Base-by-base conservation (phyloP, 2,329 filamentous ascomycete genomes). In the Raffaelea albimanens region DNA sequence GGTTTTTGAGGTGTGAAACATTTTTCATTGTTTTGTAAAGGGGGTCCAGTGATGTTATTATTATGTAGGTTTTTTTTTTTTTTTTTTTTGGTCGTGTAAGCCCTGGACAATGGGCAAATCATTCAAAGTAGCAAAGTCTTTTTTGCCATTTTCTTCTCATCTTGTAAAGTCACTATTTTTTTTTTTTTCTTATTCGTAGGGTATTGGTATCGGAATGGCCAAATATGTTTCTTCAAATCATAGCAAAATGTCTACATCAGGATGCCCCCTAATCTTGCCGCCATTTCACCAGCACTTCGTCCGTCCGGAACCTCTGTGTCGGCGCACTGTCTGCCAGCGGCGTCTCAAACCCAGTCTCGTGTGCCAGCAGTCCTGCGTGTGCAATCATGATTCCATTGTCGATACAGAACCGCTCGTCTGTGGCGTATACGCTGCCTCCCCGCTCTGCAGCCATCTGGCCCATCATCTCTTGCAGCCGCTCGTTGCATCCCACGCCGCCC, bases 351-450 rank as follows among this genome's bases (percentile, higher is more conserved):
- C 91, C 91, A 16, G 82, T 90, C 63, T 82, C 74, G 62, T 85
- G 93, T 2, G 90, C 90, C 58, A 96, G 63, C 57, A 98, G 67
- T 2, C 93, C 93, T 2, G 93, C 93, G 64, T 98, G 91, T 1
- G 93, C 93, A 69, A 98, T 98, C 93, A 98, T 98, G 61, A 98
- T 97, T 43, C 93, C 93, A 59, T 98, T 98, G 66, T 98, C 93
- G 57, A 98, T 98, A 63, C 93, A 98, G 64, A 95, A 98, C 41
- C 93, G 76, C 71, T 98, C 93, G 63, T 98, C 93, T 0, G 91
- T 97, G 21, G 93, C 90, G 67, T 86, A 96, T 3, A 97, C 87
- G 58, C 81, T 90, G 4, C 93, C 93, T 46, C 89, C 87, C 34
- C 93, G 73, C 63, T 95, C 90, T 40, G 72, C 73, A 16, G 90